These are phyloP conservation scores for Trypanosoma scelopori DNA, from an alignment of 208 protist species.

Conservation along the genomic window DNA sequence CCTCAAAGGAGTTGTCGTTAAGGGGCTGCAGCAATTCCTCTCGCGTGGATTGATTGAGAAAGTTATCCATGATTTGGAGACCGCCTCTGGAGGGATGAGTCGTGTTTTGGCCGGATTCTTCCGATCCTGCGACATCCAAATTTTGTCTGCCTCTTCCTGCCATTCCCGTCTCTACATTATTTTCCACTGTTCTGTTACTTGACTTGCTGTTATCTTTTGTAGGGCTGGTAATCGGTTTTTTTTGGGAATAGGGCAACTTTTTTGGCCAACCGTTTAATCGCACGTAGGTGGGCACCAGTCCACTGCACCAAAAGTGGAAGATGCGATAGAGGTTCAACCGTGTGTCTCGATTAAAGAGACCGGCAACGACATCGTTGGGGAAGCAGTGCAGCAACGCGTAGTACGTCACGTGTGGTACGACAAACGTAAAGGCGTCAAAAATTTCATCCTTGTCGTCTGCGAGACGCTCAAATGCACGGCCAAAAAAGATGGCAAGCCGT, in stretches of 20 bases:
- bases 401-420: slow-evolving; percentile 58
- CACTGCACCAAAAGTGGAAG: slow-evolving; percentile 79
- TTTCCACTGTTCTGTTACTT: neutral
- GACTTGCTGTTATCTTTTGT: neutral
- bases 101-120: too few relatives aligned
- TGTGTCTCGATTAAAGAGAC: slow-evolving; percentile 64
- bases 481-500: slow-evolving; percentile 38
- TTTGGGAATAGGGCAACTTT: slow-evolving; percentile 13
- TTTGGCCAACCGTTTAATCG: slow-evolving; percentile 57
- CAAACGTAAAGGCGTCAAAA: slow-evolving; percentile 43
- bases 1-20: slow-evolving; percentile 51
- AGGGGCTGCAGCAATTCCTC: neutral
- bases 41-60: neutral
- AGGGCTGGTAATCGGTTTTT: neutral
- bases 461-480: slow-evolving; percentile 34
- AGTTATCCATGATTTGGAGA: too few relatives aligned
- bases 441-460: slow-evolving; percentile 54
- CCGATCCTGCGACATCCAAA: too few relatives aligned
- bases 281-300: slow-evolving; percentile 65
- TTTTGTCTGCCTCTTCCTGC: too few relatives aligned
- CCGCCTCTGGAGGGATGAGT: neutral
- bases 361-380: slow-evolving; percentile 76
- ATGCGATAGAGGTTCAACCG: slow-evolving; percentile 68
- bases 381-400: slow-evolving; percentile 73
- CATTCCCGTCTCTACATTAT: too few relatives aligned